Conservation (phyloP, 1,139 yeast genomes). For the Meyerozyma smithsonii region DNA sequence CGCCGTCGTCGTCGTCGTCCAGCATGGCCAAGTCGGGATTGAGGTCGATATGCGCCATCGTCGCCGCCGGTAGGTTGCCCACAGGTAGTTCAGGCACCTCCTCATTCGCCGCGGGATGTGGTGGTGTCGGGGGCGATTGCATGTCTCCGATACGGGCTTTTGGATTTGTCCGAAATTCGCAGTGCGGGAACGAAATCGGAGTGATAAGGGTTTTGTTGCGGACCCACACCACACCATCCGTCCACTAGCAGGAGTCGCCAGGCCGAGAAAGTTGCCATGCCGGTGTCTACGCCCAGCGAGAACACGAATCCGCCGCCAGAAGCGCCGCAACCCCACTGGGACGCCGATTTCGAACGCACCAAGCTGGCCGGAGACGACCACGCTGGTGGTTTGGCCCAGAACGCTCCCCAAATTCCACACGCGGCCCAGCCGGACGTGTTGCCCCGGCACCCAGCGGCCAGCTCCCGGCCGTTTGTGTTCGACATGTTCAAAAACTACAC, state of each 20-base stretch:
- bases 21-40: conserved; percentile 31
- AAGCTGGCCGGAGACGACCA: background rate
- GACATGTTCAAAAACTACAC: conserved; percentile 2
- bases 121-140: conserved; percentile 40
- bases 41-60: conserved; percentile 27
- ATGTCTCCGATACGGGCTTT: background rate
- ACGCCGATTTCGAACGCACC: background rate
- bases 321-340: background rate
- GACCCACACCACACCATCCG: too few species aligned
- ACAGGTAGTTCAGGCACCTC: conserved; percentile 31
- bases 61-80: conserved; percentile 18
- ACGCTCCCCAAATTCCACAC: too few species aligned
- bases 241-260: too few species aligned
- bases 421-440: too few species aligned
- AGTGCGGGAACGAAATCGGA: background rate
- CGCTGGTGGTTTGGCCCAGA: too few species aligned
- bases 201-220: too few species aligned
- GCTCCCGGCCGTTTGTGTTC: conserved; percentile 1
- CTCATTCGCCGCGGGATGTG: conserved; percentile 44
- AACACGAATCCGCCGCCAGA: background rate
- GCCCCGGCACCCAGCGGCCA: too few species aligned
- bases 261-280: background rate
- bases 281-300: background rate
- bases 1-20: conserved; percentile 21
- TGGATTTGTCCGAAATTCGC: background rate